phyloP scores from a whole-genome alignment of 352 stramenopile genomes.

The Pythium guiyangense region DNA sequence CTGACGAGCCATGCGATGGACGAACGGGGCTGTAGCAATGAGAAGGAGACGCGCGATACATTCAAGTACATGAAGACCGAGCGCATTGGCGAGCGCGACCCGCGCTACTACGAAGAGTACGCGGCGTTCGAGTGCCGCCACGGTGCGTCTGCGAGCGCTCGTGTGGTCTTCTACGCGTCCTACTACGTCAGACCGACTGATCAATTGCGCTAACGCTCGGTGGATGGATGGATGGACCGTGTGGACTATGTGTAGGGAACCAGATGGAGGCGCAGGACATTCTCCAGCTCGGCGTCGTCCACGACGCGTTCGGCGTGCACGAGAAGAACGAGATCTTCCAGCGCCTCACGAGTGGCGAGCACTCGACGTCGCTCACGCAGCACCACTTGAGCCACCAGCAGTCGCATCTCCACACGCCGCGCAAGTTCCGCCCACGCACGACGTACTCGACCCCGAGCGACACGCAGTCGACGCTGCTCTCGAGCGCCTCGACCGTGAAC shows the following conservation, averaged over 20 bases:
- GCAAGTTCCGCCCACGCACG: conserved; percentile 10
- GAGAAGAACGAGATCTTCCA: conserved; percentile 41
- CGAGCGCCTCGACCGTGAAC: conserved; percentile 7
- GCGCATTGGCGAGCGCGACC: conserved; percentile 40
- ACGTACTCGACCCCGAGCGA: conserved; percentile 11
- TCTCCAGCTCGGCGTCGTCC: conserved; percentile 40
- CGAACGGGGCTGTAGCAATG: conserved; percentile 18
- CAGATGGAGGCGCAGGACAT: conserved; percentile 47
- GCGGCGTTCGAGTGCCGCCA: conserved; percentile 52
- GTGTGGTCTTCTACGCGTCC: too few relatives aligned
- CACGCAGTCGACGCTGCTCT: conserved; percentile 10
- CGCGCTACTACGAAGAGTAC: conserved; percentile 57
- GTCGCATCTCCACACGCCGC: conserved; percentile 27
- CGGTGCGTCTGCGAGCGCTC: conserved; percentile 19
- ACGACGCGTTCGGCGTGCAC: conserved; percentile 26
- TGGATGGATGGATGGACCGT: too few relatives aligned
- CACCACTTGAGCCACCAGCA: conserved; percentile 13
- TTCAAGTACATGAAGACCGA: conserved; percentile 62
- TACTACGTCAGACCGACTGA: too few relatives aligned
- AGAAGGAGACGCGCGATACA: conserved; percentile 36
- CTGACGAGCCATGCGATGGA: neutral
- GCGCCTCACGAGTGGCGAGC: conserved; percentile 24
- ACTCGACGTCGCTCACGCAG: conserved; percentile 13
- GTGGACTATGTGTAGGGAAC: conserved; percentile 42
- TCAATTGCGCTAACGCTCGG: too few relatives aligned